A percentile compares a stretch with the other conserved stretches of the same genome.
These are phyloP conservation scores for Anacardium occidentale DNA, from an alignment of 345 rosid genomes.

Conservation along the genomic window DNA sequence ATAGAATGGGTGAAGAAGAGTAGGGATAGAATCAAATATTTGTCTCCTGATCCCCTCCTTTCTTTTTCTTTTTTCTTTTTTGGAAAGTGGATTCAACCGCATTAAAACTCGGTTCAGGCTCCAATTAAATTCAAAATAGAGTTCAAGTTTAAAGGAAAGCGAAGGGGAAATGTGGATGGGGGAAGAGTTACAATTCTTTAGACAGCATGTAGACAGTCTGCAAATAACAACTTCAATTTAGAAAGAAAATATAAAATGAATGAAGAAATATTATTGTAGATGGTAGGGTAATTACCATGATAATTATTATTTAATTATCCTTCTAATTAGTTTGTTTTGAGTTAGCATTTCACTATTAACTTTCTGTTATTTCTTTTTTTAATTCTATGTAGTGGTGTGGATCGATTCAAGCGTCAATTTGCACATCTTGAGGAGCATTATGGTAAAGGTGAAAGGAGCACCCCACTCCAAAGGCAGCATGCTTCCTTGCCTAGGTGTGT, in stretches of 20 bases:
- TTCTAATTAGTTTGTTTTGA: background rate
- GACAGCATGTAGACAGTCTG: background rate
- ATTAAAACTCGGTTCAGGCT: too few relatives aligned
- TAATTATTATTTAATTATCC: background rate
- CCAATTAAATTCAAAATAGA: too few relatives aligned
- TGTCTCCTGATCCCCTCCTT: too few relatives aligned
- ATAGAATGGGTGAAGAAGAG: too few relatives aligned
- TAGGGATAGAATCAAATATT: too few relatives aligned
- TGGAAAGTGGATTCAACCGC: too few relatives aligned
- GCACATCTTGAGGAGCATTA: constrained; percentile 92
- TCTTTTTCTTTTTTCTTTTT: too few relatives aligned
- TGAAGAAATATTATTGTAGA: background rate
- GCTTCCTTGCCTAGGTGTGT: constrained; percentile 93
- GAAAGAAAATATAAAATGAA: background rate
- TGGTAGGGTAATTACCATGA: background rate
- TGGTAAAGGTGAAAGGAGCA: constrained; percentile 75
- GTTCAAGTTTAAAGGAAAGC: too few relatives aligned
- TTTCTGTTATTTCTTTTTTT: background rate
- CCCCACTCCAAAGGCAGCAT: constrained; percentile 85
- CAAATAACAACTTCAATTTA: background rate
- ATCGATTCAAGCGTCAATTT: constrained; percentile 97
- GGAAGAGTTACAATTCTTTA: background rate
- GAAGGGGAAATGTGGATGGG: too few relatives aligned
- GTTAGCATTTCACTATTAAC: background rate
- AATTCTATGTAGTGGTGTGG: constrained; percentile 72